Evolutionary conservation across 176 grass and related monocot species (phyloP).

Genomic region (Pharus latifolius): DNA sequence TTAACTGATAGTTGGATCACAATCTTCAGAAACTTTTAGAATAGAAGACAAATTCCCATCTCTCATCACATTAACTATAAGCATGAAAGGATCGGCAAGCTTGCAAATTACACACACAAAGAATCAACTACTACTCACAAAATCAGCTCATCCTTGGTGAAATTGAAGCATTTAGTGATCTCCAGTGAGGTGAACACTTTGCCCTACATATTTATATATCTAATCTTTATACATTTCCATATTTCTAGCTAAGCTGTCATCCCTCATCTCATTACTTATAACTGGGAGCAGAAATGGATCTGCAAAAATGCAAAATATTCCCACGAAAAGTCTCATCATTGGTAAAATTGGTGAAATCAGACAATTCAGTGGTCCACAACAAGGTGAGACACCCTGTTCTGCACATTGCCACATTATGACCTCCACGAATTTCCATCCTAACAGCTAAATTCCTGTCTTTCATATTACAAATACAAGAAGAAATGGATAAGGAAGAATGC

Average conservation of each 20-base stretch:
- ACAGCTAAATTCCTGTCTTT: background rate
- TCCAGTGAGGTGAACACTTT: constrained; percentile 33
- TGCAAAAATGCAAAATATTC: background rate
- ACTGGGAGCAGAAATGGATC: background rate
- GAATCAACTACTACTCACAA: too few species aligned
- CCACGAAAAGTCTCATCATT: background rate
- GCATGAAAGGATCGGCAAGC: background rate
- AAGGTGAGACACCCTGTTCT: too few species aligned
- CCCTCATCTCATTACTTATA: background rate
- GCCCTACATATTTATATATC: background rate
- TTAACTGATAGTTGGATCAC: too few species aligned
- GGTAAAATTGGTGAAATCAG: too few species aligned
- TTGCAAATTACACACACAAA: constrained; percentile 44
- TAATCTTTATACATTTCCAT: background rate
- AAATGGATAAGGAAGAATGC: too few species aligned
- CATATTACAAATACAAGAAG: background rate
- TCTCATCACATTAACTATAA: background rate
- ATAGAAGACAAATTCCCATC: background rate
- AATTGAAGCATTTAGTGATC: constrained; percentile 41
- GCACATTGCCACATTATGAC: background rate
- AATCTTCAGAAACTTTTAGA: background rate
- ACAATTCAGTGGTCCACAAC: too few species aligned
- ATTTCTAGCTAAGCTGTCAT: background rate
- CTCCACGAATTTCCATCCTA: background rate
- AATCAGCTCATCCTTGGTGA: constrained; percentile 40